phyloP scores from a whole-genome alignment of 164 flowering plant genomes.

The Piper betle region DNA sequence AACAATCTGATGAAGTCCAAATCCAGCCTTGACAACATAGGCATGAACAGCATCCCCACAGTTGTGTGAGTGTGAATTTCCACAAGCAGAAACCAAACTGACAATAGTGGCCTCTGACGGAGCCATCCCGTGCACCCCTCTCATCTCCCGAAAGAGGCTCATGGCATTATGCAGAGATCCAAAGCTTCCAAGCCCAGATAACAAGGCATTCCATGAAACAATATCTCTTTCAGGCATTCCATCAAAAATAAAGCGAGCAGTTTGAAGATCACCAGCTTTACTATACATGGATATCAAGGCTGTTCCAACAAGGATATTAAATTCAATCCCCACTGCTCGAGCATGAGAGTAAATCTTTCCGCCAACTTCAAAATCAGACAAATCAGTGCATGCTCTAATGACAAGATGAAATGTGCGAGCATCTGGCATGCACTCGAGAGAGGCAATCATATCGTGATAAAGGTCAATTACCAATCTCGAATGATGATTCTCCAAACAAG shows the following conservation, averaged over 20 bases:
- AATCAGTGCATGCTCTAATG: constrained; percentile 6
- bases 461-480: constrained; percentile 1
- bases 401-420: constrained; percentile 8
- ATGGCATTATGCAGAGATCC: constrained; percentile 2
- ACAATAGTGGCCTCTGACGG: constrained; percentile 10
- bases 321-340: background rate
- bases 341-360: background rate
- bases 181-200: constrained; percentile 1
- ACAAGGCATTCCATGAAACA: constrained; percentile 13
- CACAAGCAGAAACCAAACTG: constrained; percentile 6
- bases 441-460: constrained; percentile 4
- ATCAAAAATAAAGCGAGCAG: constrained; percentile 7
- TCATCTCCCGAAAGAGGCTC: constrained; percentile 4
- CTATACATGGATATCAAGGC: constrained; percentile 8
- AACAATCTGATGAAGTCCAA: constrained; percentile 2
- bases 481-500: constrained; percentile 2
- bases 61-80: background rate
- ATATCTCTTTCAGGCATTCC: constrained; percentile 7
- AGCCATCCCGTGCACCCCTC: background rate
- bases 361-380: constrained; percentile 8
- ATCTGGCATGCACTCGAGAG: constrained; percentile 4
- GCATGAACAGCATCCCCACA: constrained; percentile 6
- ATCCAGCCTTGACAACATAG: constrained; percentile 4
- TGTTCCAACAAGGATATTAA: constrained; percentile 10
- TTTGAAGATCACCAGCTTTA: constrained; percentile 5